Evolutionary conservation across 495 filamentous ascomycete species (phyloP), one percentile per base, ranked within the genome.

Genomic region (Copromyces sp.): DNA sequence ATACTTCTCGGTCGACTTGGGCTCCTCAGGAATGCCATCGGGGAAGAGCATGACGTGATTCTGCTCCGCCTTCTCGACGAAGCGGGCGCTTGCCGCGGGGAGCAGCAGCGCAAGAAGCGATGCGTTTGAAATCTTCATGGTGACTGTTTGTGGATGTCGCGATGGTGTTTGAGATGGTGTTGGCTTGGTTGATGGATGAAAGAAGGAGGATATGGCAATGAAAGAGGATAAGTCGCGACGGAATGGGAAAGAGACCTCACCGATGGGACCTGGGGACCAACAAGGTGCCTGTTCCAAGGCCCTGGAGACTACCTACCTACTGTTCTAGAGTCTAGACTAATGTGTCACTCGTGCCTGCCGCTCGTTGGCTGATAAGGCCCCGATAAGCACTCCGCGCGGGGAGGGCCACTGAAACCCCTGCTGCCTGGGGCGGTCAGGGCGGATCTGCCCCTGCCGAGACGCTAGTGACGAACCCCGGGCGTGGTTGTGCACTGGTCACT

Each of bases 1-100:
- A 77, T 87, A 97, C 76, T 86, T 85, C 69, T 91, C 87, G 39
- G 76, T 77, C 39, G 82, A 77, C 5, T 82, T 75, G n/a, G 80
- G 59, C 4, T 77, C 73, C 29, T 74, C 71, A 3, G 77, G 75
- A 39, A 71, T 37, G 70, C 79, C 83, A 53, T 82, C 79, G 35
- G 76, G 78, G 45, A 71, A 77, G 35, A 84, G 78, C 38, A 81
- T 75, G 71, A 84, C 77, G 53, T 78, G 78, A 73, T 84, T 78
- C 42, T 70, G 71, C 74, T 87, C 87, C 75, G 81, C 78, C n/a
- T 76, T 65, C 75, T 87, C 85, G 75, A 87, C 75, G 75, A 87
- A 88, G 73, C 86, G 85, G 65, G 84, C 86, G 76, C 77, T 84
- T 40, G 81, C 84, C 32, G 84, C 80, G 17, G 84, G 84, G 69